Evolutionary conservation across 225 moss, liverwort and hornwort species (phyloP).

Genomic region (Marchantia polymorpha): DNA sequence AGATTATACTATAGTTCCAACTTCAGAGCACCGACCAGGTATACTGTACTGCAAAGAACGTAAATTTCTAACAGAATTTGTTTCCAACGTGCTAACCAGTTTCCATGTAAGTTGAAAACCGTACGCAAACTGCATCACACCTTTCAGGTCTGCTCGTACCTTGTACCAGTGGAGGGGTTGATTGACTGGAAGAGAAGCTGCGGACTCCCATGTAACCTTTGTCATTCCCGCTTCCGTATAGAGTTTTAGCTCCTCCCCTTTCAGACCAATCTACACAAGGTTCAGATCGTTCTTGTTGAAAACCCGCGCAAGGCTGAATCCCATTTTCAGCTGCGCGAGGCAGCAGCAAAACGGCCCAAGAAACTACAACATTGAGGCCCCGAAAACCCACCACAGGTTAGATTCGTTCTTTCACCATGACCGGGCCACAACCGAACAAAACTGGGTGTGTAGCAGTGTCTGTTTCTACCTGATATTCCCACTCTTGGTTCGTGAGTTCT

Average conservation of each 20-base stretch:
- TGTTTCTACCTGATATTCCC: conserved; percentile 66
- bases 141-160: conserved; percentile 33
- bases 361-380: too few species aligned
- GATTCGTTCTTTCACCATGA: background rate
- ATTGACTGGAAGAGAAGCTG: conserved; percentile 30
- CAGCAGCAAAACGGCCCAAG: too few species aligned
- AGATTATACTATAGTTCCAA: too few species aligned
- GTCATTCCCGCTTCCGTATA: conserved; percentile 46
- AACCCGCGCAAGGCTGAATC: too few species aligned
- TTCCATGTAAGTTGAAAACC: background rate
- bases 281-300: too few species aligned
- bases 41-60: too few species aligned
- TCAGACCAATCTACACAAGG: conserved; percentile 58
- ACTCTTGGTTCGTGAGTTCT: conserved; percentile 41
- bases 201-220: conserved; percentile 47
- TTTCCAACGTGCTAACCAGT: background rate
- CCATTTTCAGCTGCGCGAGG: too few species aligned
- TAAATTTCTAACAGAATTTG: too few species aligned
- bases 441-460: background rate
- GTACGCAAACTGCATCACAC: background rate
- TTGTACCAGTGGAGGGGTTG: conserved; percentile 71
- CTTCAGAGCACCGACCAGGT: background rate
- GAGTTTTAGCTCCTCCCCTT: conserved; percentile 56
- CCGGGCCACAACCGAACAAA: background rate
- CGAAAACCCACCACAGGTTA: background rate